phyloP scores from a whole-genome alignment of 495 filamentous ascomycete genomes.

The Pyronema omphalodes region DNA sequence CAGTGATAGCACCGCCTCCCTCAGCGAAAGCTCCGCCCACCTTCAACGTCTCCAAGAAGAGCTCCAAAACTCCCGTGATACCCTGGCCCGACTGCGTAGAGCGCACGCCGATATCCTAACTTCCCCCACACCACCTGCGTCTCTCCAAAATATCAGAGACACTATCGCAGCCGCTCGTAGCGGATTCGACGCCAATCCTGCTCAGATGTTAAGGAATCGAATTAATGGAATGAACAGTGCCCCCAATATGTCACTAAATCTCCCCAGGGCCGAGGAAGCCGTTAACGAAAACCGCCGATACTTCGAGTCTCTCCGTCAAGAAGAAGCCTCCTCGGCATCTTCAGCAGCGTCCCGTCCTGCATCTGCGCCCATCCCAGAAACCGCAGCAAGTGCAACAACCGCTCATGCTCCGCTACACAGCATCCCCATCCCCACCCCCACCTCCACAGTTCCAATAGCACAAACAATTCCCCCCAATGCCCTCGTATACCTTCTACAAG shows the following conservation, averaged over 20 bases:
- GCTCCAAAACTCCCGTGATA: neutral
- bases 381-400: neutral
- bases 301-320: neutral
- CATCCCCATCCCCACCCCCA: neutral
- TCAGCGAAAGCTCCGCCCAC: too few species aligned
- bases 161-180: too few species aligned
- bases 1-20: too few species aligned
- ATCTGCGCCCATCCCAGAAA: neutral
- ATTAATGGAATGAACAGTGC: neutral
- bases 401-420: neutral
- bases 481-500: conserved; percentile 18
- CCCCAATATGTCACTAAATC: neutral
- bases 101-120: neutral
- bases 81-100: neutral
- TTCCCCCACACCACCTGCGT: too few species aligned
- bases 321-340: neutral
- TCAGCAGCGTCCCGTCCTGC: neutral
- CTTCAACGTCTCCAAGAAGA: neutral
- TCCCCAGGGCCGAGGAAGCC: neutral
- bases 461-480: conserved; percentile 6
- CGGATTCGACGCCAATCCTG: too few species aligned
- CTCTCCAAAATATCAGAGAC: too few species aligned
- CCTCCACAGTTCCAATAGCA: conserved; percentile 2
- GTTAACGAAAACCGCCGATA: neutral
- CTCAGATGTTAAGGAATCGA: too few species aligned